A percentile compares a stretch with the other conserved stretches of the same genome.
Evolutionary conservation across 2,329 filamentous ascomycete genomes (phyloP).

Genomic region (Diaporthe sp.): DNA sequence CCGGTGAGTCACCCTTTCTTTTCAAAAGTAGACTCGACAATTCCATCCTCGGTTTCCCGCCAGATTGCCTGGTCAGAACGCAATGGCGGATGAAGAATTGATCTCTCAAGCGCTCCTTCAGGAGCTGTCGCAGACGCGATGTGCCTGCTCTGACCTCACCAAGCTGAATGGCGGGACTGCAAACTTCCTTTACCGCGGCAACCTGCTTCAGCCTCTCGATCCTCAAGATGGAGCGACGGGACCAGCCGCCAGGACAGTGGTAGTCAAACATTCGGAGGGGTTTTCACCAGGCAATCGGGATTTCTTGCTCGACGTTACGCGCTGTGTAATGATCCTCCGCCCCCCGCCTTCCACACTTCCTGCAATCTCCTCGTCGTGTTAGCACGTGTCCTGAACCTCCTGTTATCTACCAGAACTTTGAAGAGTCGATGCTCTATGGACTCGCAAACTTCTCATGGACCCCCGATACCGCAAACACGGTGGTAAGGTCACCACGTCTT

Average conservation of each 20-base stretch:
- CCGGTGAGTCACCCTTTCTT: neutral
- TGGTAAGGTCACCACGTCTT: conserved; percentile 51
- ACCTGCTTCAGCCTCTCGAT: conserved; percentile 45
- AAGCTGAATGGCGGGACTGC: conserved; percentile 55
- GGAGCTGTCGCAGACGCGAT: conserved; percentile 47
- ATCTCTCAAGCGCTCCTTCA: neutral
- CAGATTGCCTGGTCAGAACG: neutral
- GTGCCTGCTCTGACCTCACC: conserved; percentile 52
- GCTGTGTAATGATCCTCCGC: conserved; percentile 47
- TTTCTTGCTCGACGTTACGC: conserved; percentile 52
- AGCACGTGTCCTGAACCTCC: neutral
- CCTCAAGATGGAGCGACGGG: conserved; percentile 24
- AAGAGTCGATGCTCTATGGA: conserved; percentile 49
- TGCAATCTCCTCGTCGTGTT: neutral
- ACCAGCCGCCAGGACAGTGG: conserved; percentile 45
- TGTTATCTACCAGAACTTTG: conserved; percentile 43
- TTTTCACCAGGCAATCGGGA: conserved; percentile 51
- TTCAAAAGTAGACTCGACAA: neutral
- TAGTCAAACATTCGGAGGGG: conserved; percentile 55
- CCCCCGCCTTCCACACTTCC: too few species aligned
- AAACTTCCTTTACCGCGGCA: conserved; percentile 59
- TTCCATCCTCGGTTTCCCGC: neutral
- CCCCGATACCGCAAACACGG: conserved; percentile 36
- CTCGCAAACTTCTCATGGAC: conserved; percentile 43
- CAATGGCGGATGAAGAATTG: neutral